phyloP scores from a whole-genome alignment of 805 yeast genomes.

The Metschnikowia gruessii region DNA sequence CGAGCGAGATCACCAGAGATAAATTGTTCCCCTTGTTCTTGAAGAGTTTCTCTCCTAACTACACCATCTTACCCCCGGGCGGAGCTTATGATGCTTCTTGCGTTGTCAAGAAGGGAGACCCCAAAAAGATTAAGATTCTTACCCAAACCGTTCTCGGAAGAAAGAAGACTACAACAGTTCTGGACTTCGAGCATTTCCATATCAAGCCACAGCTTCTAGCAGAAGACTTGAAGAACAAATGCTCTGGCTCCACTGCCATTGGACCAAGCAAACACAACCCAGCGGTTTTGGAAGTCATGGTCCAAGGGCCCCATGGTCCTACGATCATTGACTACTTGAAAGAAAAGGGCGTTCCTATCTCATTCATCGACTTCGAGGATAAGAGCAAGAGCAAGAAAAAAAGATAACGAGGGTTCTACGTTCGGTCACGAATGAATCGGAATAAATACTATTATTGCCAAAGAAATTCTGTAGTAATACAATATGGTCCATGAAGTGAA shows the following conservation, averaged over 20 bases:
- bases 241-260: conserved; percentile 86
- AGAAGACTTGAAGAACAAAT: conserved; percentile 65
- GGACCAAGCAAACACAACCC: conserved; percentile 58
- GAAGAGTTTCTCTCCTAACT: conserved; percentile 48
- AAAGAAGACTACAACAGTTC: conserved; percentile 70
- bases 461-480: background rate
- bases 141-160: conserved; percentile 81
- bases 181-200: conserved; percentile 64
- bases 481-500: conserved; percentile 3
- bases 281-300: conserved; percentile 63
- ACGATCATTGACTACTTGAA: conserved; percentile 56
- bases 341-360: conserved; percentile 58
- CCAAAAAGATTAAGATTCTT: conserved; percentile 63
- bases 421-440: background rate
- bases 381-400: conserved; percentile 56
- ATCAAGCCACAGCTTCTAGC: conserved; percentile 66
- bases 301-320: conserved; percentile 87
- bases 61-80: conserved; percentile 48
- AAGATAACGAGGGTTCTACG: conserved; percentile 16
- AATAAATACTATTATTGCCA: background rate
- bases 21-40: conserved; percentile 44
- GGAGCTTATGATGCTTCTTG: conserved; percentile 22
- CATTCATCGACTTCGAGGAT: conserved; percentile 66
- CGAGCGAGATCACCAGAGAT: conserved; percentile 38
- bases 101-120: conserved; percentile 49